phyloP scores from a whole-genome alignment of 176 grass and related monocot species.

The Carex cristatella region DNA sequence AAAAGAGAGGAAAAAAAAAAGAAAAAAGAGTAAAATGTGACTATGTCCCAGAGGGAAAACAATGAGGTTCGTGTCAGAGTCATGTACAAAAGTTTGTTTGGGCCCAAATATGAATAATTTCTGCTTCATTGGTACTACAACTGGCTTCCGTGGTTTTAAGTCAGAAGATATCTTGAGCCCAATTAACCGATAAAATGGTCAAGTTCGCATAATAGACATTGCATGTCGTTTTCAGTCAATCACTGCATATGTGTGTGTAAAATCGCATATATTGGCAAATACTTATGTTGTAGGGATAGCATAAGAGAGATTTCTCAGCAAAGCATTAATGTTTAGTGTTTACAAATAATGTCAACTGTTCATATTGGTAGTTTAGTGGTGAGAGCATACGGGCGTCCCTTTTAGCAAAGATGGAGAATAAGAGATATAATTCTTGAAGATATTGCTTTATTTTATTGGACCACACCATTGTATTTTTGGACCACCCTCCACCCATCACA shows the following conservation, averaged over 20 bases:
- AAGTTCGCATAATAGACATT: no score
- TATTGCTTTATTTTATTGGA: slow-evolving; percentile 1
- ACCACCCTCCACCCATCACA: neutral
- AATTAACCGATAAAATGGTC: neutral
- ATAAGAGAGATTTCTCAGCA: neutral
- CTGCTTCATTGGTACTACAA: neutral
- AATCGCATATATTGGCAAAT: no score
- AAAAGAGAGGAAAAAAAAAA: neutral
- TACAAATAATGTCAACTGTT: neutral
- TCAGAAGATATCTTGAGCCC: neutral
- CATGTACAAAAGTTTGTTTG: neutral
- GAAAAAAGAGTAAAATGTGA: neutral
- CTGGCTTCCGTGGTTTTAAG: neutral
- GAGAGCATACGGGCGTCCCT: neutral
- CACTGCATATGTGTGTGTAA: no score
- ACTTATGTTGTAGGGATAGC: neutral
- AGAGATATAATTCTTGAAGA: neutral
- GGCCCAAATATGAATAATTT: neutral
- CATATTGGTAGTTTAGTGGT: neutral
- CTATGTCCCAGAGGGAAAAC: neutral
- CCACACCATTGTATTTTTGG: neutral
- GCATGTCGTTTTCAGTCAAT: no score
- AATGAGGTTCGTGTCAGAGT: neutral
- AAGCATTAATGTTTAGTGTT: neutral
- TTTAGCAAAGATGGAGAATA: slow-evolving; percentile 6